Evolutionary conservation across 1,284 basidiomycete genomes (phyloP).

Genomic region (Leccinum ponderosum): DNA sequence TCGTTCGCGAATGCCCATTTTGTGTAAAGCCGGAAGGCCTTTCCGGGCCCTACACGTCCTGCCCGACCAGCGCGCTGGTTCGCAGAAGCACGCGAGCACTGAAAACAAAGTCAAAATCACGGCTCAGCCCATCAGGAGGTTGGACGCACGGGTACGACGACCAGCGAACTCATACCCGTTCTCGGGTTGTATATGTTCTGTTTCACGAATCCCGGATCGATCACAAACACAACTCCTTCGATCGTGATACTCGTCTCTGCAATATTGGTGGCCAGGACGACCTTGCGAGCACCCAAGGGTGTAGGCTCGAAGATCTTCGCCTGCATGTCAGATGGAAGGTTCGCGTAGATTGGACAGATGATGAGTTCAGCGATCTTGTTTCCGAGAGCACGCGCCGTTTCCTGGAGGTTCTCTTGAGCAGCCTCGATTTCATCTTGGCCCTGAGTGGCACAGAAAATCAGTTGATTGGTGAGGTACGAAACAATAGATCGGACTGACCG

Average conservation of each 20-base stretch:
- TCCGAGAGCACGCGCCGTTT: slow-evolving; percentile 92
- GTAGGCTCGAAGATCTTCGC: slow-evolving; percentile 99
- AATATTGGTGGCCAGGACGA: slow-evolving; percentile 98
- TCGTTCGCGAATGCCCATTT: slow-evolving; percentile 97
- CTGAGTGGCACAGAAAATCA: slow-evolving; percentile 36
- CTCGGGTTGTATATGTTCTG: slow-evolving; percentile 97
- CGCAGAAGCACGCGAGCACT: slow-evolving; percentile 96
- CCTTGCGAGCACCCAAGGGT: slow-evolving; percentile 93
- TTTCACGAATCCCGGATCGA: slow-evolving; percentile 97
- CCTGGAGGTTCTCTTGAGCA: slow-evolving; percentile 92
- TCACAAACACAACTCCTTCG: slow-evolving; percentile 96
- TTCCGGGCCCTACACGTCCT: slow-evolving; percentile 97
- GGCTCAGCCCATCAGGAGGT: background rate
- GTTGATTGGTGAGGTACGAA: background rate
- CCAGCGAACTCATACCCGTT: slow-evolving; percentile 94
- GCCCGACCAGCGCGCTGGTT: slow-evolving; percentile 97
- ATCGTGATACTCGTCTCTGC: slow-evolving; percentile 99
- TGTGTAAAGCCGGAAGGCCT: slow-evolving; percentile 95
- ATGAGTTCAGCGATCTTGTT: slow-evolving; percentile 96
- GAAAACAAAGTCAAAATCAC: slow-evolving; percentile 10
- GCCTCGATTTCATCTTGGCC: slow-evolving; percentile 99
- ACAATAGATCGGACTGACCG: slow-evolving; percentile 49
- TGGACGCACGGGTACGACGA: slow-evolving; percentile 83
- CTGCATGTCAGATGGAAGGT: slow-evolving; percentile 98
- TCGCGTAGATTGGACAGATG: slow-evolving; percentile 97